Base-by-base conservation (phyloP, 1,139 yeast genomes). In the Nakaseomyces nivariensis region DNA sequence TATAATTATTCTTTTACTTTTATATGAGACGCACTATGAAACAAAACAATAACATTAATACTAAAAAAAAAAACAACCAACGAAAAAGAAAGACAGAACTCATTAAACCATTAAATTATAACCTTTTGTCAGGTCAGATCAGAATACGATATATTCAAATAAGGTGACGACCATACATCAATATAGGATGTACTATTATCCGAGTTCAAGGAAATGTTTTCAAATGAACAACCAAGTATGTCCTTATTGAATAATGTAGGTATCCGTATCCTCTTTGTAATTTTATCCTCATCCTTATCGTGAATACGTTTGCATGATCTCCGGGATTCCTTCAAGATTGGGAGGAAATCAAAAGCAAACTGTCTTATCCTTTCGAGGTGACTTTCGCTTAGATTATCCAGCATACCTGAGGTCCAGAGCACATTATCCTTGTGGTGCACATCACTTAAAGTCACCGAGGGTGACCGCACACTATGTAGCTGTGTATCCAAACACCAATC, bases 101-200 rank as follows among this genome's bases (percentile, higher is more conserved):
- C 22, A 17, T 17, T 17, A 17, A 17, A 17, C 22, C 22, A 17
- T 17, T 17, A 17, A 17, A 17, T 2, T 17, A 17, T 17, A 2
- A 17, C 22, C 22, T 17, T 17, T 17, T 17, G 22, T 33, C 36
- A 33, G n/a, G 36, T 36, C 13, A 41, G 25, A 29, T 41, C 44
- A 27, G 44, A 41, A 29, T 41, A 41, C 7, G 44, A 41, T 13
- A 41, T 27, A 29, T 29, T 41, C 25, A 41, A 4, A 11, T 41
- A 41, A 9, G 43, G 43, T 24, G 44, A 41, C n/a, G 44, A 41
- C 34, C 33, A 29, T 4, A 41, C 44, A 13, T 41, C 44, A 9
- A 27, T 13, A 13, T 27, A 41, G 3, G 44, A 29, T 5, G 33
- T n/a, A 17, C 22, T 17, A 13, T 10, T 25, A 6, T 41, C 44